These are phyloP conservation scores for Rhodomyrtus tomentosa DNA, from an alignment of 345 rosid genomes.

Conservation along the genomic window DNA sequence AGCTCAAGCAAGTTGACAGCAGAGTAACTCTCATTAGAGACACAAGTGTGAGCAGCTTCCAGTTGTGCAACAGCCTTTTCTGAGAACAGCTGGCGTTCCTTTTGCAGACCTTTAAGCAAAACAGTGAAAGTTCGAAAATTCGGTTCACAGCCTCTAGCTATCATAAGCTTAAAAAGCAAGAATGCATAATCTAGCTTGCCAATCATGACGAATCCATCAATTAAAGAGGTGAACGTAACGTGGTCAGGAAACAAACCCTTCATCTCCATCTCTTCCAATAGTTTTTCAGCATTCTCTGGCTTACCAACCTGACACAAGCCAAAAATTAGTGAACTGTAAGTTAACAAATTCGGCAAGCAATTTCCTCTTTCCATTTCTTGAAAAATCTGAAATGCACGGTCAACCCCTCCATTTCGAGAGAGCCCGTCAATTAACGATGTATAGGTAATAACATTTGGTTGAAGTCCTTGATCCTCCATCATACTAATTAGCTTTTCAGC, in stretches of 20 bases:
- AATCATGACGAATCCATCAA: constrained; percentile 44
- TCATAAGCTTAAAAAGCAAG: constrained; percentile 28
- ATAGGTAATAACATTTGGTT: constrained; percentile 42
- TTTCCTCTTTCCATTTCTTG: constrained; percentile 31
- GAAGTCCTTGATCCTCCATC: constrained; percentile 33
- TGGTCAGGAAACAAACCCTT: constrained; percentile 38
- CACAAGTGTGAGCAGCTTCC: constrained; percentile 16
- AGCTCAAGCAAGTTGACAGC: constrained; percentile 19
- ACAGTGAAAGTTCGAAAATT: constrained; percentile 43
- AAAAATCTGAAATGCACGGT: constrained; percentile 36
- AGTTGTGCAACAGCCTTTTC: constrained; percentile 28
- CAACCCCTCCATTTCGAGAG: constrained; percentile 25
- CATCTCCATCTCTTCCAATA: constrained; percentile 41
- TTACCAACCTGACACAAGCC: constrained; percentile 53
- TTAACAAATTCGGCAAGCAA: constrained; percentile 36
- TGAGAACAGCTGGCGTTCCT: constrained; percentile 21
- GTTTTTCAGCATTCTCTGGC: constrained; percentile 34
- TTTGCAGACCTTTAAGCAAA: constrained; percentile 43
- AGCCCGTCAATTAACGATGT: constrained; percentile 48
- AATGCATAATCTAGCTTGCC: constrained; percentile 51
- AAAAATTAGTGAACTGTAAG: constrained; percentile 45
- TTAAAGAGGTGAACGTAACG: constrained; percentile 36
- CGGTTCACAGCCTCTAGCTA: constrained; percentile 36
- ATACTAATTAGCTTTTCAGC: constrained; percentile 23
- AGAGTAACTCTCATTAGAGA: constrained; percentile 12